phyloP scores from a whole-genome alignment of 495 filamentous ascomycete genomes.

The Cercophora samala region DNA sequence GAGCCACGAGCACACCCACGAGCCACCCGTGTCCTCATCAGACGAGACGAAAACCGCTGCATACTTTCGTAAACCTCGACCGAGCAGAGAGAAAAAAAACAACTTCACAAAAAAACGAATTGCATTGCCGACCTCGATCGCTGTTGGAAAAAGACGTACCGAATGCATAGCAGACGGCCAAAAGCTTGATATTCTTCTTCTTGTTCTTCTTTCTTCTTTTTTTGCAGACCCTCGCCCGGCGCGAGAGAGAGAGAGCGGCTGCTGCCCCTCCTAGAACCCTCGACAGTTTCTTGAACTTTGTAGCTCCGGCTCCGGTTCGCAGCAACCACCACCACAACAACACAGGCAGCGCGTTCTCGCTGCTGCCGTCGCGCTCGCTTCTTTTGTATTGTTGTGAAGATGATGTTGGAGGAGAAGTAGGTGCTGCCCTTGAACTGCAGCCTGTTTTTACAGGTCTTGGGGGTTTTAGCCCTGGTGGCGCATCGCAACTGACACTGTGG shows the following conservation, averaged over 20 bases:
- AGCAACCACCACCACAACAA: constrained; percentile 9
- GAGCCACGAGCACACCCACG: neutral
- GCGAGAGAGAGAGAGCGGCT: constrained; percentile 36
- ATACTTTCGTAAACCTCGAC: neutral
- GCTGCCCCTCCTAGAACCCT: constrained; percentile 9
- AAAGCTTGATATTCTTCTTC: constrained; percentile 8
- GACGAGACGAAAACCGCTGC: constrained; percentile 5
- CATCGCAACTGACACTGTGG: constrained; percentile 19
- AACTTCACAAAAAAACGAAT: neutral
- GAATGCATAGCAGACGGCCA: constrained; percentile 15
- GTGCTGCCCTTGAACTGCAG: constrained; percentile 24
- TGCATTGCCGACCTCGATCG: neutral
- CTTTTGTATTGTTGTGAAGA: constrained; percentile 35
- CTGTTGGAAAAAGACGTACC: neutral
- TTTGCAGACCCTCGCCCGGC: constrained; percentile 38
- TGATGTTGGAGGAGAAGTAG: constrained; percentile 86
- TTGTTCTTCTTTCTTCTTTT: constrained; percentile 13
- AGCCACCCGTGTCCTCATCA: neutral
- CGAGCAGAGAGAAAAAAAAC: neutral
- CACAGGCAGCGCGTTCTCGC: constrained; percentile 26
- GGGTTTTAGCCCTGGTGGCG: constrained; percentile 9
- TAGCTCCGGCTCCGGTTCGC: neutral
- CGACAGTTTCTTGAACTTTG: constrained; percentile 10
- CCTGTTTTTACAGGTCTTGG: neutral
- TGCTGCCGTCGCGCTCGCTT: constrained; percentile 38